These are phyloP conservation scores for Apiospora hydei DNA, from an alignment of 2,329 filamentous ascomycete genomes.

Conservation along the genomic window DNA sequence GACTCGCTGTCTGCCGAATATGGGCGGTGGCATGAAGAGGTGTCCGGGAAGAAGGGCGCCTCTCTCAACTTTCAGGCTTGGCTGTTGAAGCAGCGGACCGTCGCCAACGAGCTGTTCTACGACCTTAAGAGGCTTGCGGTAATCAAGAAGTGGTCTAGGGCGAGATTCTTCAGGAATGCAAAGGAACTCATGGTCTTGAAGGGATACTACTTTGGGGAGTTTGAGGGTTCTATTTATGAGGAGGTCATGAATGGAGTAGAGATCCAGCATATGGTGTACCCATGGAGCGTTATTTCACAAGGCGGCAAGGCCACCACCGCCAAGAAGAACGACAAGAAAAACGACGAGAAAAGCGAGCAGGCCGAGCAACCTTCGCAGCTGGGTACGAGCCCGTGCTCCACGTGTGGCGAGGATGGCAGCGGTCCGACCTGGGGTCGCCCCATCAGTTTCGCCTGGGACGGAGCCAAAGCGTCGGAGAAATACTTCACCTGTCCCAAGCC, in stretches of 20 bases:
- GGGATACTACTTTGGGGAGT: conserved; percentile 13
- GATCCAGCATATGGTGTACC: not conserved
- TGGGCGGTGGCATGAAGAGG: not conserved
- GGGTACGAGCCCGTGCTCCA: not conserved
- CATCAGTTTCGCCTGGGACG: not conserved
- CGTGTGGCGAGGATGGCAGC: conserved; percentile 7
- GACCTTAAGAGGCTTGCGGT: conserved; percentile 18
- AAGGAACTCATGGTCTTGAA: not conserved
- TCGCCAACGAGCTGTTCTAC: conserved; percentile 16
- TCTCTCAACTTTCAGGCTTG: conserved; percentile 16
- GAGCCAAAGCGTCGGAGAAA: not conserved
- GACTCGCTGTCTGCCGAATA: conserved; percentile 13
- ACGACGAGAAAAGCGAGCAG: too few relatives aligned
- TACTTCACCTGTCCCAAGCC: conserved; percentile 6
- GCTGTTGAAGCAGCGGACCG: not conserved
- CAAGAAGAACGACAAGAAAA: not conserved
- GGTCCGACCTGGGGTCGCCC: not conserved
- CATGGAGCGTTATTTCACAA: conserved; percentile 7
- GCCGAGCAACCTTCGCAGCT: not conserved
- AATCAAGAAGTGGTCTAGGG: conserved; percentile 1
- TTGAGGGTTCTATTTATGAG: not conserved
- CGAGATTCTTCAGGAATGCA: not conserved
- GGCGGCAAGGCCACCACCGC: not conserved
- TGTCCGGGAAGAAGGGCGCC: not conserved
- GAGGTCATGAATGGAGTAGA: not conserved